Evolutionary conservation across 2,329 filamentous ascomycete species (phyloP), one percentile per base, ranked within the genome.

Genomic region (Fusarium subtropicale): DNA sequence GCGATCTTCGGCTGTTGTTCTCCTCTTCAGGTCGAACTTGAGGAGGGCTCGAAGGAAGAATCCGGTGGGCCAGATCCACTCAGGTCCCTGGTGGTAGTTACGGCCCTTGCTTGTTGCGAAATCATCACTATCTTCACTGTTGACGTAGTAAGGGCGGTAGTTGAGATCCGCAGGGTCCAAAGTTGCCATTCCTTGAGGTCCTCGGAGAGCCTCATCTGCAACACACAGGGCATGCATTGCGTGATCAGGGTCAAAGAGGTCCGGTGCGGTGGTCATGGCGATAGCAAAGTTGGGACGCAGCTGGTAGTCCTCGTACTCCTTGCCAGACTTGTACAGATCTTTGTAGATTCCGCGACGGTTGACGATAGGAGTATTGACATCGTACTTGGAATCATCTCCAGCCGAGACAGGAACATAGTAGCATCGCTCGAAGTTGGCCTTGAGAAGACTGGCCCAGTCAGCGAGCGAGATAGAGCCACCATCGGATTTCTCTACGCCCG

Each of bases 311-410:
- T 98, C 94, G 76, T 97, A 97, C 78, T 96, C 93, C 80, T 97
- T 98, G 68, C 93, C 93, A 47, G 94, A 97, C 71, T 87, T 90
- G 86, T 97, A 97, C 20, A 98, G 83, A 78, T 99, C 96, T 82
- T 99, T 99, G 88, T 99, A 99, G 76, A 99, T 97, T 65, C 96
- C 97, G 24, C 94, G 90, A 51, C 96, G 92, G 81, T 97, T 97
- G 82, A 98, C 82, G 48, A 97, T 85, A 16, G 81, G 82, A 1
- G 92, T 74, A 79, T 97, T 94, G 74, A 99, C 86, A 68, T 96
- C 92, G 81, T 97, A 94, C 52, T 90, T 82, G 52, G 78, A 76
- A 79, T 97, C 95, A 2, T 97, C 90, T 0, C 86, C 84, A 1
- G 89, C 76, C 36, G 90, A 85, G 16, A 86, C 73, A 0, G 96